phyloP scores from a whole-genome alignment of 805 yeast genomes.

The Schizosaccharomyces lindneri region DNA sequence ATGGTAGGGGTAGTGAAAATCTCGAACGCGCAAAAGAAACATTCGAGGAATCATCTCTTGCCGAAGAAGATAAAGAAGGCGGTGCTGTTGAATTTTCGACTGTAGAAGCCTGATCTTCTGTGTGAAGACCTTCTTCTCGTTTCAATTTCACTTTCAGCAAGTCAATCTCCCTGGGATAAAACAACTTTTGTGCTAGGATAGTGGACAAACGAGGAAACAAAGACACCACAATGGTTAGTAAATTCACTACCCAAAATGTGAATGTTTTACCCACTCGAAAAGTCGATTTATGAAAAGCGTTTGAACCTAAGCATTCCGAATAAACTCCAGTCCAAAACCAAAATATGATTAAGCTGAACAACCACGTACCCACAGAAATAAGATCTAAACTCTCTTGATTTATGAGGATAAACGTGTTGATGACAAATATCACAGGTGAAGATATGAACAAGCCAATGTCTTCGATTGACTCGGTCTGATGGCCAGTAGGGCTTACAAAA shows the following conservation, averaged over 20 bases:
- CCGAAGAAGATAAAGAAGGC: too few species aligned
- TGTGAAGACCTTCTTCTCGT: not conserved
- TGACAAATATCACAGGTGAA: slow-evolving; percentile 34
- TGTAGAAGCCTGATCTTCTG: too few species aligned
- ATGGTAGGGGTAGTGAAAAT: too few species aligned
- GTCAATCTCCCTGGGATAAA: slow-evolving; percentile 42
- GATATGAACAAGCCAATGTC: slow-evolving; percentile 45
- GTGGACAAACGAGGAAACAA: slow-evolving; percentile 35
- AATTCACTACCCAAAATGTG: slow-evolving; percentile 40
- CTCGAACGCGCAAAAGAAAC: too few species aligned
- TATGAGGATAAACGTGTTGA: slow-evolving; percentile 39
- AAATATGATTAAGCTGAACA: slow-evolving; percentile 31
- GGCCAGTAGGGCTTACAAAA: slow-evolving; percentile 23
- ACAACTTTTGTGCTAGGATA: slow-evolving; percentile 26
- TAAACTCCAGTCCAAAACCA: slow-evolving; percentile 62
- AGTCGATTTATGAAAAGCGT: slow-evolving; percentile 42
- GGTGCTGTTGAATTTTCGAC: too few species aligned
- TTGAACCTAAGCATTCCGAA: slow-evolving; percentile 27
- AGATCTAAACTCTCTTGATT: slow-evolving; percentile 64
- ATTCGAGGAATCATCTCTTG: too few species aligned
- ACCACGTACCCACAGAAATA: slow-evolving; percentile 28
- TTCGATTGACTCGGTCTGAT: slow-evolving; percentile 37
- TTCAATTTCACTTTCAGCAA: slow-evolving; percentile 6
- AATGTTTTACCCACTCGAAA: slow-evolving; percentile 34
- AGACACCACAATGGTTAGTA: slow-evolving; percentile 30